Conservation (phyloP, 2,329 filamentous ascomycete genomes). For the Paradendryphiella salina region DNA sequence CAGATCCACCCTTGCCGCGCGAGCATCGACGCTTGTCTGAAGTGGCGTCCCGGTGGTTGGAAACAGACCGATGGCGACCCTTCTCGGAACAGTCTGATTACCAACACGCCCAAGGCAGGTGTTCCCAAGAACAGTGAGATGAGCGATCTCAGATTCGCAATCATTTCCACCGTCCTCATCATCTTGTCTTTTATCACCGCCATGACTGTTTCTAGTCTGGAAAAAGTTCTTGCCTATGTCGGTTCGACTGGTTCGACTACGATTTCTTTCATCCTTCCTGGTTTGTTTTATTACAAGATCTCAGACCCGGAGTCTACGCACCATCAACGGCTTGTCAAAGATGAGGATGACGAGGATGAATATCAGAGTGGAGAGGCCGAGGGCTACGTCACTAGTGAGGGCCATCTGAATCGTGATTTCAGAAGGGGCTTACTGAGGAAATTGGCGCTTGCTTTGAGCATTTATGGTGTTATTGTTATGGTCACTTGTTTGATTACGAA, state of each 20-base stretch:
- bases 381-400: slow-evolving; percentile 43
- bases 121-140: slow-evolving; percentile 58
- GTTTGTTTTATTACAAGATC: slow-evolving; percentile 98
- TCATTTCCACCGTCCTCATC: slow-evolving; percentile 85
- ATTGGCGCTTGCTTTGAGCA: slow-evolving; percentile 71
- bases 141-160: slow-evolving; percentile 83
- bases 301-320: slow-evolving; percentile 83
- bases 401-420: slow-evolving; percentile 65
- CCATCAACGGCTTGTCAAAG: slow-evolving; percentile 85
- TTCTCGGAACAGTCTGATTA: slow-evolving; percentile 52
- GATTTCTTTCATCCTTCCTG: slow-evolving; percentile 95
- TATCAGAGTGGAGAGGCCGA: slow-evolving; percentile 60
- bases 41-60: slow-evolving; percentile 70
- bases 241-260: slow-evolving; percentile 92
- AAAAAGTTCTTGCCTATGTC: slow-evolving; percentile 91
- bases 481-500: slow-evolving; percentile 83
- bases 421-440: slow-evolving; percentile 67
- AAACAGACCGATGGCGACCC: slow-evolving; percentile 47
- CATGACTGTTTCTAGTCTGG: slow-evolving; percentile 86
- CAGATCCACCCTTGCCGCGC: slow-evolving; percentile 96
- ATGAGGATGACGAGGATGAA: slow-evolving; percentile 82
- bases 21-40: slow-evolving; percentile 90
- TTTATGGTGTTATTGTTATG: slow-evolving; percentile 90
- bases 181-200: slow-evolving; percentile 83
- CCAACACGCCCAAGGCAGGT: slow-evolving; percentile 33